Base-by-base conservation (phyloP, 331 rosid genomes). In the Malus hybrid region DNA sequence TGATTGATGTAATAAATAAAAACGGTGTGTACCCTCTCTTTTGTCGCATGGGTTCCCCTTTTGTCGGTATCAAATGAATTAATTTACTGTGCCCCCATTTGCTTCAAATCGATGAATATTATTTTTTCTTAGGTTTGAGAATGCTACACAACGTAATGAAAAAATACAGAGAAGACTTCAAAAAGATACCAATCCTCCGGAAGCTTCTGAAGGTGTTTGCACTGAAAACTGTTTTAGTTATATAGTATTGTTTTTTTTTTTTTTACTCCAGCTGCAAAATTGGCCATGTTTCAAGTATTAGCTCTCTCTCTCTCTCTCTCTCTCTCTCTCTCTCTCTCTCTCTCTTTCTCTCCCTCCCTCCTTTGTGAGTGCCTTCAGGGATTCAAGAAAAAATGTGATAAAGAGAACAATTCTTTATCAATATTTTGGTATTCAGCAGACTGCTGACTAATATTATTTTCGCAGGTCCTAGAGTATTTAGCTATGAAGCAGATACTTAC, bases 81-180 rank as follows among this genome's bases (percentile, higher is more conserved):
- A 6, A 56, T 46, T 68, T 39, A 55, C 71, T 20, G 34, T 48
- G 67, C 77, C 62, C 73, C n/a, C 32, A 31, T 57, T 32, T 74
- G 71, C 69, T 71, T 71, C 29, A 56, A 66, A 62, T 67, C 16
- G 68, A 80, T 83, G 75, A 83, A 82, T 73, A 10, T 55, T 65
- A 11, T 52, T 36, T 22, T 59, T 70, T 85, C 76, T 73, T 89
- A 95, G 99, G 99, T 65, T 83, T 95, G 82, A 91, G 90, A 88
- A 95, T 95, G 99, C 88, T 95, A 65, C 99, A 95, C 84, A 92
- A 90, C 56, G 86, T 95, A 59, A 80, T 95, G 95, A 95, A 95
- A 83, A 91, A 86, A 80, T 92, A 88, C 83, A 89, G 96, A 81
- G 83, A 83, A 70, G 93, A 95, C 84, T 95, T 95, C 86, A 95